These are phyloP conservation scores for Phytophthora boehmeriae DNA, from an alignment of 352 stramenopile genomes.

Conservation along the genomic window DNA sequence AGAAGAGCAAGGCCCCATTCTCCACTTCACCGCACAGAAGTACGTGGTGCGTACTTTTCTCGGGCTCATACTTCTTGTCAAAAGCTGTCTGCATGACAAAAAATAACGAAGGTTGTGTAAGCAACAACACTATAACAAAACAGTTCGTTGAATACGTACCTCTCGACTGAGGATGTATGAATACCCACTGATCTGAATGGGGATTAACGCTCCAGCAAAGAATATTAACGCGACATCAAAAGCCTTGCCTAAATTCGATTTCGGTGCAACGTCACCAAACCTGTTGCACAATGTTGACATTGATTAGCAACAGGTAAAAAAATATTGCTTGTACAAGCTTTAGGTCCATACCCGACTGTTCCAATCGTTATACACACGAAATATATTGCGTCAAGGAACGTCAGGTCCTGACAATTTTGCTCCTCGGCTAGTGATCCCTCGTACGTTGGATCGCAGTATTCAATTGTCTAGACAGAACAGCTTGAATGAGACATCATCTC, in stretches of 20 bases:
- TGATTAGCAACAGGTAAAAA: background rate
- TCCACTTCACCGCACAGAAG: constrained; percentile 83
- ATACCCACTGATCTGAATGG: constrained; percentile 69
- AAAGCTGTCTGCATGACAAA: constrained; percentile 60
- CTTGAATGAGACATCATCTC: background rate
- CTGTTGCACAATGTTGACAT: constrained; percentile 20
- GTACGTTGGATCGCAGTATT: constrained; percentile 54
- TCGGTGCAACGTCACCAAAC: constrained; percentile 78
- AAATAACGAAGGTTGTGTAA: constrained; percentile 3
- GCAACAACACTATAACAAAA: background rate
- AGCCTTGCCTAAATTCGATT: constrained; percentile 62
- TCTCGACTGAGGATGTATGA: constrained; percentile 77
- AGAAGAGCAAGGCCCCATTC: constrained; percentile 72
- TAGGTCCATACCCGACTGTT: constrained; percentile 67
- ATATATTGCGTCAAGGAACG: constrained; percentile 81
- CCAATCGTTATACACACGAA: constrained; percentile 87
- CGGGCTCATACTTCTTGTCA: constrained; percentile 74
- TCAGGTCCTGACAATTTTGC: constrained; percentile 65
- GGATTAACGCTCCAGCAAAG: constrained; percentile 70
- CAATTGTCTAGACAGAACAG: constrained; percentile 47
- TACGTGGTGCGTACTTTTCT: constrained; percentile 73
- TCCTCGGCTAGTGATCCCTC: constrained; percentile 20
- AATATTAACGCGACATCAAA: constrained; percentile 78
- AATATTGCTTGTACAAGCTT: background rate
- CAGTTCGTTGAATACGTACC: constrained; percentile 26